Evolutionary conservation across 2,329 filamentous ascomycete genomes (phyloP), one percentile per base, ranked within the genome.

Genomic region (Colletotrichum orbiculare): DNA sequence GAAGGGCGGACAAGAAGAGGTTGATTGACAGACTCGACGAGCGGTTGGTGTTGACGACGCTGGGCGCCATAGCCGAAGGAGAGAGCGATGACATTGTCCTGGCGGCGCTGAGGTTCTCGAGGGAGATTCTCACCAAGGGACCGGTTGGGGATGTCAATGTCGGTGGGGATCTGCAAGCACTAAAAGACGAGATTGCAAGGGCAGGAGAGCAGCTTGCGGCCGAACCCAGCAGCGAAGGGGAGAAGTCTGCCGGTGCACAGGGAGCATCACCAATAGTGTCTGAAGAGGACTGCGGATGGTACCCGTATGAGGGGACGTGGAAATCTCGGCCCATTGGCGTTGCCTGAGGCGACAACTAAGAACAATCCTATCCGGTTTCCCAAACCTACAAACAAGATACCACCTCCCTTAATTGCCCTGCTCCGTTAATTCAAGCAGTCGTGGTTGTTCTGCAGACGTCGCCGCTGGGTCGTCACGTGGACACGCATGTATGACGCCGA

Each of bases 281-380:
- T 11, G 55, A 42, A 7, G 65, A 59, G 34, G 68, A 65, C 7
- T 45, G 62, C 47, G 63, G 78, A 33, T 89, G 87, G 86, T 76
- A 77, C 25, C 76, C 77, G 61, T 85, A 83, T 68, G 75, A 83
- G 53, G 85, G 84, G 8, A 72, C 77, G 2, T 89, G 87, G 87
- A 82, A 81, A 63, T 80, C 86, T 9, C 86, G 83, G 69, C 86
- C 87, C 0, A 88, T 89, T 69, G 87, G 87, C 6, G 77, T 84
- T 56, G 79, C 83, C 8, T 88, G 71, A 17, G 7, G 4, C 42
- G 10, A 9, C 10, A 11, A 25, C 25, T 25, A 25, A 25, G 4
- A 25, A 25, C 25, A 25, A 25, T 25, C 25, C 25, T 25, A 25
- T 25, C 25, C 25, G 25, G 3, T 25, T 25, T 4, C 4, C 25